phyloP scores from a whole-genome alignment of 306 rosid species.

The Rosa multiflora region DNA sequence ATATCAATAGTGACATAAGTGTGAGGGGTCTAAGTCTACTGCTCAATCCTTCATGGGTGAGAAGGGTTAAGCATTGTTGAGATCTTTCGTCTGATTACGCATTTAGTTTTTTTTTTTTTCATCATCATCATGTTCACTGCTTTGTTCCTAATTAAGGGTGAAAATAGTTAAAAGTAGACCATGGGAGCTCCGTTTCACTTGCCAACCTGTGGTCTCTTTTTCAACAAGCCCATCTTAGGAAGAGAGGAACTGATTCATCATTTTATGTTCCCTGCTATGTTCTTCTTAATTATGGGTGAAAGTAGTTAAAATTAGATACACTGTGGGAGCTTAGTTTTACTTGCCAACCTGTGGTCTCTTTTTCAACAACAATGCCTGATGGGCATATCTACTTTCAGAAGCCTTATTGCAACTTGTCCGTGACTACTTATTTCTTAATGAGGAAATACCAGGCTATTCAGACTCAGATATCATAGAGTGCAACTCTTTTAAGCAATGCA shows the following conservation, averaged over 20 bases:
- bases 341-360: neutral
- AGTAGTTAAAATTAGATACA: neutral
- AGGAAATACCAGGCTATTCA: neutral
- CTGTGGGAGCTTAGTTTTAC: neutral
- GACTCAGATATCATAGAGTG: neutral
- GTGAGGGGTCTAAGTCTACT: neutral
- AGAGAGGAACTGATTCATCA: neutral
- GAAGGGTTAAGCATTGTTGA: neutral
- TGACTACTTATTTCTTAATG: neutral
- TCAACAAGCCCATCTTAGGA: neutral
- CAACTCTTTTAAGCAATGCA: neutral
- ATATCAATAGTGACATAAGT: neutral
- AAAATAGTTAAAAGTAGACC: neutral
- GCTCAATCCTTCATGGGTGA: conserved; percentile 7
- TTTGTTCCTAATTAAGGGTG: neutral
- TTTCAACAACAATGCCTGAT: neutral
- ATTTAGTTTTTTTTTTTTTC: no score
- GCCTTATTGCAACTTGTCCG: neutral
- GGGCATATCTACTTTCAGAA: neutral
- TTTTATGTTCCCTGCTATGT: neutral
- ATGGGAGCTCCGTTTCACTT: no score
- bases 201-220: no score
- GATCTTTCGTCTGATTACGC: neutral
- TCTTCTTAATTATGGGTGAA: neutral
- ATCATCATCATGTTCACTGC: neutral